Evolutionary conservation across 768 basidiomycete species (phyloP), one percentile per base, ranked within the genome.

Genomic region (Suillus spraguei): DNA sequence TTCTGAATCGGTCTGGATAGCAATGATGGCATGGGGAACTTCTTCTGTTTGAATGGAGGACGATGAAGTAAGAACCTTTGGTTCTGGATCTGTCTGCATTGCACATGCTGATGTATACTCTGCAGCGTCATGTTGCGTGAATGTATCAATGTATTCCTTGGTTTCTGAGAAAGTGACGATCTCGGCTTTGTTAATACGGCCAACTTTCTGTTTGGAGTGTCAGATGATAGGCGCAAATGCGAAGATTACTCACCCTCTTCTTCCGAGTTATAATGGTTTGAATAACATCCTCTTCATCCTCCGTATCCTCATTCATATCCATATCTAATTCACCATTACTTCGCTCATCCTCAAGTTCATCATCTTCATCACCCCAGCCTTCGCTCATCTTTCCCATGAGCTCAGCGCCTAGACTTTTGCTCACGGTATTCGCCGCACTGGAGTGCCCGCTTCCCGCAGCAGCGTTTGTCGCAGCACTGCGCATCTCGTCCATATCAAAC

Each of bases 401-500:
- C 72, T 94, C 92, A 22, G 87, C 89, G 3, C 91, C 91, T 5
- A 94, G 74, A 67, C 86, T 90, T 79, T 88, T 91, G 68, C 89
- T 90, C 61, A 92, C 68, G 20, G 84, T 88, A 47, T 82, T 85
- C 38, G 76, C 76, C 20, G 74, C 78, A 69, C 87, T 93, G 47
- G 77, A 79, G 54, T 66, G 70, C 38, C 81, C 82, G 56, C 82
- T 83, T 16, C 77, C 75, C 24, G 64, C 68, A n/a, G 75, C 76
- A 46, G 76, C 73, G 46, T 67, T 76, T 44, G 77, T 72, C 6
- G 80, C 78, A 54, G 74, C 78, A 60, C 78, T 85, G 46, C 94
- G 83, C 82, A 96, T 85, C 76, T 96, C 94, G 68, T 98, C 95
- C 83, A 98, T 87, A 69, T 98, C 96, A 67, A 90, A 97, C 38